These are phyloP conservation scores for Vanilla planifolia DNA, from an alignment of 106 monocot species.

Conservation along the genomic window DNA sequence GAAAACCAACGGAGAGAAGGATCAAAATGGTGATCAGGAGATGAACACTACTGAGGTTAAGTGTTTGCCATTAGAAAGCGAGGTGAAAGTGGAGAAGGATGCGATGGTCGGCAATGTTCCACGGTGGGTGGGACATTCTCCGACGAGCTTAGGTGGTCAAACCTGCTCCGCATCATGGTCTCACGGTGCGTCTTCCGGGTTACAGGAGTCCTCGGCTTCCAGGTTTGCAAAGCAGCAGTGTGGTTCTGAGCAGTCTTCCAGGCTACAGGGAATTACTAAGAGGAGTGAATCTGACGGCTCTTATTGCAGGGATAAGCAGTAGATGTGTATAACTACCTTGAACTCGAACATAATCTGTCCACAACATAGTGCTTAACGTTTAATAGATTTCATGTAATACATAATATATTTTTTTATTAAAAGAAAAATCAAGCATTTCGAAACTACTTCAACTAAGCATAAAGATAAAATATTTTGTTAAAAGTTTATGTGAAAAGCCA, in stretches of 20 bases:
- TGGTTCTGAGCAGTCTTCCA: constrained; percentile 13
- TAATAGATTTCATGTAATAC: too few species aligned
- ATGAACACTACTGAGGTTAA: constrained; percentile 18
- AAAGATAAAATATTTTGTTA: too few species aligned
- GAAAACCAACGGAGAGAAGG: constrained; percentile 30
- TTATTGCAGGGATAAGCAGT: neutral
- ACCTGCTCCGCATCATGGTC: constrained; percentile 28
- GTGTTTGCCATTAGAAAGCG: constrained; percentile 7
- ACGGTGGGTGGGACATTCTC: constrained; percentile 12
- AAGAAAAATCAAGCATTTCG: too few species aligned
- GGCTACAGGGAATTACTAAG: constrained; percentile 15
- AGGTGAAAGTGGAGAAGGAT: constrained; percentile 13
- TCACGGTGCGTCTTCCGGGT: constrained; percentile 8
- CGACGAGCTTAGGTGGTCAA: constrained; percentile 16
- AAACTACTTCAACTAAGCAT: too few species aligned
- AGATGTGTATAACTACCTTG: neutral
- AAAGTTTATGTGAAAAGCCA: too few species aligned
- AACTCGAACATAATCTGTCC: too few species aligned
- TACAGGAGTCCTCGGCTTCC: constrained; percentile 13
- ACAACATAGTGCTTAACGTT: too few species aligned
- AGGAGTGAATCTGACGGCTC: neutral
- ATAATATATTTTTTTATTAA: too few species aligned
- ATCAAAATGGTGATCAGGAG: constrained; percentile 27
- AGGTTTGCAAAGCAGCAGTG: constrained; percentile 18
- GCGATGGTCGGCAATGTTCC: neutral